Percentiles rank a stretch among this genome's conserved stretches.
Evolutionary conservation across 2,329 filamentous ascomycete species (phyloP).

Genomic region (Penicillium capsulatum): DNA sequence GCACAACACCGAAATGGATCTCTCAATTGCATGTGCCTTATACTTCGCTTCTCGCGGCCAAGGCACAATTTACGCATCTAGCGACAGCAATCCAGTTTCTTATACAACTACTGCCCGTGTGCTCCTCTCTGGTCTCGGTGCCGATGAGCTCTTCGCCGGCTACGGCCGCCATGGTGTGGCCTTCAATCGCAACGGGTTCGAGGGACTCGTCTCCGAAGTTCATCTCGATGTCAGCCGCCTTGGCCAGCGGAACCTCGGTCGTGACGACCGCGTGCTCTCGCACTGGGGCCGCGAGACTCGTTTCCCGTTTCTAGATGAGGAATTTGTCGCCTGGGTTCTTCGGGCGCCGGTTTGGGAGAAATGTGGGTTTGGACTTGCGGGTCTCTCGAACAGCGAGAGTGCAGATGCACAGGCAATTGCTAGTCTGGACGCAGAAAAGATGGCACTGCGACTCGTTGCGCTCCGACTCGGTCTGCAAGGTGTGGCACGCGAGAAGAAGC

Average conservation of each 20-base stretch:
- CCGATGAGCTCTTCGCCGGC: slow-evolving; percentile 93
- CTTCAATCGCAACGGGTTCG: slow-evolving; percentile 64
- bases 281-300: slow-evolving; percentile 85
- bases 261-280: slow-evolving; percentile 86
- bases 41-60: slow-evolving; percentile 85
- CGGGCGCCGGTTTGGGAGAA: slow-evolving; percentile 73
- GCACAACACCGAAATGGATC: slow-evolving; percentile 97
- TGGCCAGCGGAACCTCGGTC: slow-evolving; percentile 88
- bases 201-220: slow-evolving; percentile 73
- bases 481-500: slow-evolving; percentile 84
- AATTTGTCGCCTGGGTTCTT: slow-evolving; percentile 76
- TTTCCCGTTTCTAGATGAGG: slow-evolving; percentile 87
- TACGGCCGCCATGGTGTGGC: slow-evolving; percentile 81
- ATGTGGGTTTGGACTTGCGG: slow-evolving; percentile 69
- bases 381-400: slow-evolving; percentile 2
- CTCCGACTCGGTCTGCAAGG: slow-evolving; percentile 65
- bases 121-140: slow-evolving; percentile 85
- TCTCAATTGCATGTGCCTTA: slow-evolving; percentile 89
- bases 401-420: slow-evolving; percentile 14
- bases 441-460: slow-evolving; percentile 72
- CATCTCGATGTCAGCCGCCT: slow-evolving; percentile 79
- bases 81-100: slow-evolving; percentile 14
- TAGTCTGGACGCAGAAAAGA: slow-evolving; percentile 65
- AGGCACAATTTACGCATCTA: slow-evolving; percentile 43
- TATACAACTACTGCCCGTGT: slow-evolving; percentile 74